Percentiles rank a stretch among this genome's conserved stretches.
Conservation (phyloP, 192 early-diverging fungal genomes). For the Haplosporangium gracile region DNA sequence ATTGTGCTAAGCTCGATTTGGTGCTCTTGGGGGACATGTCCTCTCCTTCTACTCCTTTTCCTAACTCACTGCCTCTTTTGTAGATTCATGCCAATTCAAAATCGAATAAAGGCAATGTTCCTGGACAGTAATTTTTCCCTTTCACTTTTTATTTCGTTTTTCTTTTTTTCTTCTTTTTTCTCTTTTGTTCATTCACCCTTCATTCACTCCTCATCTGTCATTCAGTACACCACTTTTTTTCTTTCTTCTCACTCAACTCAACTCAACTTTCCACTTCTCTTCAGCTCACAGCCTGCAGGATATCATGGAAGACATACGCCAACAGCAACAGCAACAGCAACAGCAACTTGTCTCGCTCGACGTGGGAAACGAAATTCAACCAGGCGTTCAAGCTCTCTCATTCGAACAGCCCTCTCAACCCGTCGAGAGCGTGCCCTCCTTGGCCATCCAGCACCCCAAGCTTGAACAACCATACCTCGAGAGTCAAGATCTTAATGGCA, state of each 20-base stretch:
- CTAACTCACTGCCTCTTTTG: not conserved
- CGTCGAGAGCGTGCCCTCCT: not conserved
- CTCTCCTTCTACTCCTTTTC: not conserved
- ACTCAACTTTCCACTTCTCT: not conserved
- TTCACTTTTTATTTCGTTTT: not conserved
- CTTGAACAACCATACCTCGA: not conserved
- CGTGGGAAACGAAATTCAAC: not conserved
- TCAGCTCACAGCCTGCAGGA: not conserved
- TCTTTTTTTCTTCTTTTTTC: not conserved
- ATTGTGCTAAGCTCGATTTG: not conserved
- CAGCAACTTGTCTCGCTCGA: not conserved
- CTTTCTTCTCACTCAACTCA: not conserved
- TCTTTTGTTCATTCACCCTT: not conserved
- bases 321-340: not conserved
- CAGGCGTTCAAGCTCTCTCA: constrained; percentile 6
- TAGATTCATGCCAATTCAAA: not conserved
- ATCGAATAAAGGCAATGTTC: not conserved
- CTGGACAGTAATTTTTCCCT: not conserved
- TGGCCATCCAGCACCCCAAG: not conserved
- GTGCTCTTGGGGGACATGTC: not conserved
- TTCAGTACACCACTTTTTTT: not conserved
- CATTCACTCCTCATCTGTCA: not conserved
- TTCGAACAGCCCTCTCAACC: constrained; percentile 10
- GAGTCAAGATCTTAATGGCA: not conserved
- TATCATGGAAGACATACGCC: not conserved